Percentiles rank a stretch among this genome's conserved stretches.
These are phyloP conservation scores for Retiboletus flavoniger DNA, from an alignment of 1,284 basidiomycete genomes.

Conservation along the genomic window DNA sequence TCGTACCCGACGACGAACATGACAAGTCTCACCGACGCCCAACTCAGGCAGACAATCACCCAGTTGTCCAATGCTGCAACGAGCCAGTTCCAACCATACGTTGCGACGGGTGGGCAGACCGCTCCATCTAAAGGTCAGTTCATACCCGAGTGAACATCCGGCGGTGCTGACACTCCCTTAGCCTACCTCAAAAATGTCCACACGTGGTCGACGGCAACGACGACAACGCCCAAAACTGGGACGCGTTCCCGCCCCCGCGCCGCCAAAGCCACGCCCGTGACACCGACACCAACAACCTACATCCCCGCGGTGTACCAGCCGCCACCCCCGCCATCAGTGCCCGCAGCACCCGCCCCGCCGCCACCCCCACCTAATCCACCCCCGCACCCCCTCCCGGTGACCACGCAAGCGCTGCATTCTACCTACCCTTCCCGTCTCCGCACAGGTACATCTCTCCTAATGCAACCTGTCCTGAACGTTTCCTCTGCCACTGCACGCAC, in stretches of 20 bases:
- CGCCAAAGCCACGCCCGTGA: conserved; percentile 33
- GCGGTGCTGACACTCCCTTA: conserved; percentile 24
- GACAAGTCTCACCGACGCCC: conserved; percentile 51
- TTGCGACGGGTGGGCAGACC: conserved; percentile 41
- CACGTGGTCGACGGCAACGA: conserved; percentile 54
- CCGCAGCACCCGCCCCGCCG: conserved; percentile 22
- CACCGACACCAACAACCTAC: conserved; percentile 34
- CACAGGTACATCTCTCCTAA: conserved; percentile 86
- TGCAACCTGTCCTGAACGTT: conserved; percentile 78
- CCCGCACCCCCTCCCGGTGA: conserved; percentile 54
- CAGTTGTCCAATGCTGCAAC: conserved; percentile 46
- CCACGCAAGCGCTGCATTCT: conserved; percentile 73
- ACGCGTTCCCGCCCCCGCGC: conserved; percentile 36
- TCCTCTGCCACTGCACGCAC: conserved; percentile 43
- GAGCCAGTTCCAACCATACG: conserved; percentile 42
- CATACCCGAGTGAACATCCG: not conserved
- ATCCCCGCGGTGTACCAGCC: conserved; percentile 34
- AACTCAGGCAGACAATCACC: conserved; percentile 56
- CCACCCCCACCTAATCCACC: conserved; percentile 44
- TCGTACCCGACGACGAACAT: conserved; percentile 37
- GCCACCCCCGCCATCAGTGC: conserved; percentile 20
- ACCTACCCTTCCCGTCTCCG: conserved; percentile 90
- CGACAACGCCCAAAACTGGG: conserved; percentile 25
- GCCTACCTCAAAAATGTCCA: conserved; percentile 65
- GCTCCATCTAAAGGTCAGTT: conserved; percentile 44